Evolutionary conservation across 2,329 filamentous ascomycete genomes (phyloP).

Genomic region (Teratosphaeria zuluensis): DNA sequence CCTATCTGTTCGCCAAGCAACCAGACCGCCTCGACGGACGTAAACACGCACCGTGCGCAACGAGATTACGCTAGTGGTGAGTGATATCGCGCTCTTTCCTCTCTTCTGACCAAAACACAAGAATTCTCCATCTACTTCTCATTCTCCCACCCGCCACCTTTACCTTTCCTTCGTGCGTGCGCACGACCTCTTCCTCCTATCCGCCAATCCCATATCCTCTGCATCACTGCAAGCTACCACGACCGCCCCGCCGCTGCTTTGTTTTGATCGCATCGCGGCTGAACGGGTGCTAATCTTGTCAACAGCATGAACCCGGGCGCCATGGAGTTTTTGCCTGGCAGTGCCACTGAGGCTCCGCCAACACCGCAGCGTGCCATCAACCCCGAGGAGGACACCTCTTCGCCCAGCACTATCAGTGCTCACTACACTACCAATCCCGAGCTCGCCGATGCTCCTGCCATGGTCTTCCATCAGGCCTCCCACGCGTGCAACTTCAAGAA

Average conservation of each 20-base stretch:
- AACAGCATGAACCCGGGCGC: conserved; percentile 5
- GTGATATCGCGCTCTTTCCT: neutral
- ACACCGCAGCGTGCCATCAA: neutral
- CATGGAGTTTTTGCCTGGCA: conserved; percentile 1
- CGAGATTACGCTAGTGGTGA: neutral
- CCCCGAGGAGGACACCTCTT: neutral
- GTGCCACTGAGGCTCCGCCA: neutral
- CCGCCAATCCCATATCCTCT: neutral
- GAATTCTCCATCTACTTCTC: neutral
- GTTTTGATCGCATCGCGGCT: neutral
- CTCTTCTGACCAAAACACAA: neutral
- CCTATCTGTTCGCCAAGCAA: neutral
- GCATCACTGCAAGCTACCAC: neutral
- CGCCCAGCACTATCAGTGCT: neutral
- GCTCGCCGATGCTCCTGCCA: conserved; percentile 1
- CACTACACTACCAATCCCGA: neutral
- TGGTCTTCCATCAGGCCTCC: conserved; percentile 1
- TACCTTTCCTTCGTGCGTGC: neutral
- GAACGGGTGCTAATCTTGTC: neutral
- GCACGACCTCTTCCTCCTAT: neutral
- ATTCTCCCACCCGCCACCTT: neutral
- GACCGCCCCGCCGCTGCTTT: neutral
- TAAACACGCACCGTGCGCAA: neutral
- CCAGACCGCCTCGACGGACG: neutral
- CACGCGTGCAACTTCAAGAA: conserved; percentile 7